A percentile compares a stretch with the other conserved stretches of the same genome.
Evolutionary conservation across 257 asterid species (phyloP).

Genomic region (Misopates orontium): DNA sequence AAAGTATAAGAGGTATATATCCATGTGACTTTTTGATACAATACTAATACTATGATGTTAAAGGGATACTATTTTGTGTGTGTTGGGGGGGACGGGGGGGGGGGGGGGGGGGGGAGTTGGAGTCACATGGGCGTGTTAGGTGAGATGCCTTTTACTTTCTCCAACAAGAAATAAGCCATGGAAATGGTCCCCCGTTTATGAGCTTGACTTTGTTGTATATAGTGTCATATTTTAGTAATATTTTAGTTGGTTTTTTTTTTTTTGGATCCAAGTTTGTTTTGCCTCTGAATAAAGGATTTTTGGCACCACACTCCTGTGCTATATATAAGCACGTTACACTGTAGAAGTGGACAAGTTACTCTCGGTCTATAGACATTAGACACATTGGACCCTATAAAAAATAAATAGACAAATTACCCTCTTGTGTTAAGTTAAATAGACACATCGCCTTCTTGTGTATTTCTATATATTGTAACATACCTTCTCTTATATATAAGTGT

Average conservation of each 20-base stretch:
- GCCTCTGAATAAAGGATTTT: too few species aligned
- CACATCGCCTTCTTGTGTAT: too few species aligned
- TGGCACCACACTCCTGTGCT: too few species aligned
- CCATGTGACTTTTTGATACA: constrained; percentile 1
- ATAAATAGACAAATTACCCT: too few species aligned
- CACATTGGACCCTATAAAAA: too few species aligned
- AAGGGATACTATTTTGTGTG: not conserved
- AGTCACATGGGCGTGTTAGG: constrained; percentile 36
- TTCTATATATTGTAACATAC: too few species aligned
- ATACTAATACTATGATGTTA: not conserved
- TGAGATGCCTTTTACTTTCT: constrained; percentile 26
- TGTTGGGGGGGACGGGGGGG: not conserved
- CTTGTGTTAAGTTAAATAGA: too few species aligned
- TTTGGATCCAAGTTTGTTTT: not conserved
- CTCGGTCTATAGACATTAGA: too few species aligned
- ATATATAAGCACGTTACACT: too few species aligned
- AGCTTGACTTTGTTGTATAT: constrained; percentile 4
- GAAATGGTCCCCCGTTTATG: constrained; percentile 10
- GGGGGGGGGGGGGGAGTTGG: not conserved
- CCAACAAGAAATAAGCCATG: not conserved
- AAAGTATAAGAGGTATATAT: constrained; percentile 30
- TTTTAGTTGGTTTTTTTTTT: not conserved
- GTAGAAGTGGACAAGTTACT: too few species aligned
- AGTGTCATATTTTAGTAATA: not conserved
- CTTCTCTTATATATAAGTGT: too few species aligned